These are phyloP conservation scores for Epichloe amarillans DNA, from an alignment of 2,329 filamentous ascomycete species.

Conservation along the genomic window DNA sequence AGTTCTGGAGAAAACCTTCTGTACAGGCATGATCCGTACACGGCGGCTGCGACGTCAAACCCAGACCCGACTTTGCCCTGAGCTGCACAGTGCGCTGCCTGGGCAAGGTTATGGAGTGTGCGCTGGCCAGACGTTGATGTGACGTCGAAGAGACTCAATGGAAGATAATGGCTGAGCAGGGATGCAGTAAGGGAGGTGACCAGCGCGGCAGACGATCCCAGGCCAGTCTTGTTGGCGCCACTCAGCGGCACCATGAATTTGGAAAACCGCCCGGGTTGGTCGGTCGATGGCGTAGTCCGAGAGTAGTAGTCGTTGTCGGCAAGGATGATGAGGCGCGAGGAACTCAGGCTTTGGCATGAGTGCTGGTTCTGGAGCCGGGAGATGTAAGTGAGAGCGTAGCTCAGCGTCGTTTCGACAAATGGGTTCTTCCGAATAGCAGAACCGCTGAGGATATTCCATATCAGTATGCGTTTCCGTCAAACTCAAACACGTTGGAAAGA, in stretches of 20 bases:
- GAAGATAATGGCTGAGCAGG: conserved; percentile 63
- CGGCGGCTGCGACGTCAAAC: conserved; percentile 87
- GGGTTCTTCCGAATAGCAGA: conserved; percentile 45
- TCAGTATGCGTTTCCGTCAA: not conserved
- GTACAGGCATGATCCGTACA: conserved; percentile 85
- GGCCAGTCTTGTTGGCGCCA: conserved; percentile 84
- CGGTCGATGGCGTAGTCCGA: conserved; percentile 24
- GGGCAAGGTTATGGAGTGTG: conserved; percentile 80
- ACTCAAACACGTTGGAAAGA: not conserved
- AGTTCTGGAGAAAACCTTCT: conserved; percentile 78
- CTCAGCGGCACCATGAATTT: conserved; percentile 64
- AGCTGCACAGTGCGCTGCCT: conserved; percentile 86
- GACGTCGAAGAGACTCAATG: conserved; percentile 42
- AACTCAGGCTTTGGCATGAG: conserved; percentile 40
- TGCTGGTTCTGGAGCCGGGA: conserved; percentile 25
- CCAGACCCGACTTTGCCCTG: conserved; percentile 95
- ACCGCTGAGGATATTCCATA: conserved; percentile 23
- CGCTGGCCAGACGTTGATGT: conserved; percentile 36
- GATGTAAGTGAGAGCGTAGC: conserved; percentile 78
- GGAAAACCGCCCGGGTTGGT: conserved; percentile 45
- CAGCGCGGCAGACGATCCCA: conserved; percentile 87
- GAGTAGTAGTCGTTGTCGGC: conserved; percentile 98
- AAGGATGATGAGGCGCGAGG: conserved; percentile 70
- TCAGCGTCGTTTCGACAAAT: conserved; percentile 85
- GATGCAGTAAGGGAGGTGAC: conserved; percentile 77